These are phyloP conservation scores for Suillus tomentosus DNA, from an alignment of 768 basidiomycete species.

Conservation along the genomic window DNA sequence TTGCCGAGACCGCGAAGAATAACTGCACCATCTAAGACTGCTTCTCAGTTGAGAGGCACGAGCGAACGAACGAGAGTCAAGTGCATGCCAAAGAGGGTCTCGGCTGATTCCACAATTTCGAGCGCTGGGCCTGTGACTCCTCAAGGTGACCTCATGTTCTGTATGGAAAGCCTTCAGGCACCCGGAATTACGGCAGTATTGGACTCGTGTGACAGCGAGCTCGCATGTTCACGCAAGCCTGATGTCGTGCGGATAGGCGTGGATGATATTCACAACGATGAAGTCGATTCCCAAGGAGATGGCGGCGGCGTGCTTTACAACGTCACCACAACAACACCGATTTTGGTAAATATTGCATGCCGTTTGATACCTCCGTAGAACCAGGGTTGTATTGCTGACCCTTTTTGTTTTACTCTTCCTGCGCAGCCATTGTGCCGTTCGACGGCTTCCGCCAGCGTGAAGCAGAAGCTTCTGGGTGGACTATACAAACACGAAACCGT, in stretches of 20 bases:
- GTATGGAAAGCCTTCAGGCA: conserved; percentile 16
- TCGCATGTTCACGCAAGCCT: background rate
- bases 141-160: conserved; percentile 19
- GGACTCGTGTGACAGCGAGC: conserved; percentile 25
- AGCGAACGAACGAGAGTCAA: conserved; percentile 9
- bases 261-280: background rate
- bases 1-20: conserved; percentile 38
- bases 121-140: conserved; percentile 27
- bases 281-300: conserved; percentile 18
- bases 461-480: conserved; percentile 14
- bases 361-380: conserved; percentile 16
- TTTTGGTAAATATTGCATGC: conserved; percentile 31
- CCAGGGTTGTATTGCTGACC: conserved; percentile 25
- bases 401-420: conserved; percentile 14
- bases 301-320: conserved; percentile 20
- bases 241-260: background rate
- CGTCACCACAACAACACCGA: conserved; percentile 29
- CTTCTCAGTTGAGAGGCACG: conserved; percentile 21
- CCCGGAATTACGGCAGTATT: conserved; percentile 33
- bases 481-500: conserved; percentile 16
- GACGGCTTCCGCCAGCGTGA: conserved; percentile 21
- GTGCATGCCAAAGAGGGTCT: conserved; percentile 20
- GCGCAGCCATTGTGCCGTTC: conserved; percentile 26
- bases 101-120: conserved; percentile 23
- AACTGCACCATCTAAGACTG: conserved; percentile 28